These are phyloP conservation scores for Canavalia ensiformis DNA, from an alignment of 306 rosid genomes.

Conservation along the genomic window DNA sequence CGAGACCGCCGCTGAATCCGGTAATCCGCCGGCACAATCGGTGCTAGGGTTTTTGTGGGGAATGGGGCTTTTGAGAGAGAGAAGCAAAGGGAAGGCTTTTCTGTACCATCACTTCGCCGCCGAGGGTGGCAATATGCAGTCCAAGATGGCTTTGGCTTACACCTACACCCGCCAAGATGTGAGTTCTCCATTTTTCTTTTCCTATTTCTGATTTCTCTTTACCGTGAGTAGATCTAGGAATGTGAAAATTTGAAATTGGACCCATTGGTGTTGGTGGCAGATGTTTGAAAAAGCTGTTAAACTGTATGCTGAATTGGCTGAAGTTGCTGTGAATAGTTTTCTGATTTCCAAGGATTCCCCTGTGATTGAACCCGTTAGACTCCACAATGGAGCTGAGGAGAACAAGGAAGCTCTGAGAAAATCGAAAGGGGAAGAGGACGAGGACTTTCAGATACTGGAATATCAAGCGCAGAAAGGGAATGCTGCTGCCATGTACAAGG, in stretches of 20 bases:
- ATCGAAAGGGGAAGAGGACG: slow-evolving; percentile 94
- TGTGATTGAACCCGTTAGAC: slow-evolving; percentile 86
- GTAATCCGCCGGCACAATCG: slow-evolving; percentile 75
- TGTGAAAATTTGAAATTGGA: neutral
- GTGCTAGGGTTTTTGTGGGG: slow-evolving; percentile 81
- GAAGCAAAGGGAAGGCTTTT: slow-evolving; percentile 73
- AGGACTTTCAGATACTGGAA: slow-evolving; percentile 92
- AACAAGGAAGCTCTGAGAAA: slow-evolving; percentile 91
- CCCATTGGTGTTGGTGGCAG: slow-evolving; percentile 50
- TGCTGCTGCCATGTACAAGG: slow-evolving; percentile 92
- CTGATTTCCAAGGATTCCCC: slow-evolving; percentile 89
- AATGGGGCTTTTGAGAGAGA: slow-evolving; percentile 79
- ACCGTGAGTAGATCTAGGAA: neutral
- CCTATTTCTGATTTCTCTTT: neutral
- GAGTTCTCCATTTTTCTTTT: neutral
- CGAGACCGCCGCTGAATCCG: slow-evolving; percentile 60
- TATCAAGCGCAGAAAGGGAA: slow-evolving; percentile 97
- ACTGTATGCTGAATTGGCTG: slow-evolving; percentile 87
- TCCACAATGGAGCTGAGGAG: slow-evolving; percentile 93
- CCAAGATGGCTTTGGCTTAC: slow-evolving; percentile 96
- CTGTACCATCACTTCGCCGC: slow-evolving; percentile 82
- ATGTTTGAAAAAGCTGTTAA: slow-evolving; percentile 87
- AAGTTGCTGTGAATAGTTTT: slow-evolving; percentile 91
- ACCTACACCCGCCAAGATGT: slow-evolving; percentile 91
- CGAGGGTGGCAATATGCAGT: slow-evolving; percentile 84